phyloP scores from a whole-genome alignment of 1,284 basidiomycete genomes.

The Sanghuangporus baumii region DNA sequence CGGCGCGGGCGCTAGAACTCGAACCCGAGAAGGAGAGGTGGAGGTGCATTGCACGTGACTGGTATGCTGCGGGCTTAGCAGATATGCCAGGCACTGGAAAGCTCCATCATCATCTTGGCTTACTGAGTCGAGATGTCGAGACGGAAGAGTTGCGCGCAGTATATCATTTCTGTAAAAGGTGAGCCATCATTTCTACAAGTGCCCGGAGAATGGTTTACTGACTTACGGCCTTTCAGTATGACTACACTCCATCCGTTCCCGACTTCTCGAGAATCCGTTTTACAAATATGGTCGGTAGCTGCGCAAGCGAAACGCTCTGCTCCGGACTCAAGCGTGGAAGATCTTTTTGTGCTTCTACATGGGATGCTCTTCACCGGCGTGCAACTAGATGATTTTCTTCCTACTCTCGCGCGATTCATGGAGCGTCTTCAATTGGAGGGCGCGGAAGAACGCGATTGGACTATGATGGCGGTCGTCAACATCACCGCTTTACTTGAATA shows the following conservation, averaged over 20 bases:
- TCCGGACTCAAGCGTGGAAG: slow-evolving; percentile 73
- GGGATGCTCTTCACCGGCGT: slow-evolving; percentile 96
- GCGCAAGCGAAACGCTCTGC: slow-evolving; percentile 67
- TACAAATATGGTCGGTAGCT: slow-evolving; percentile 76
- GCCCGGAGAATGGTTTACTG: slow-evolving; percentile 1
- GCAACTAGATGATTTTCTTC: slow-evolving; percentile 85
- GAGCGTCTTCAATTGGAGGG: slow-evolving; percentile 81
- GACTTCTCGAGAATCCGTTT: slow-evolving; percentile 82
- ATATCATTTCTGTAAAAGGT: slow-evolving; percentile 97
- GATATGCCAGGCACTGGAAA: slow-evolving; percentile 90
- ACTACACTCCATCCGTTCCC: slow-evolving; percentile 85
- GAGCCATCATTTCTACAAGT: slow-evolving; percentile 22
- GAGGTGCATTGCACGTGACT: slow-evolving; percentile 85
- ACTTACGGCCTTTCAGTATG: slow-evolving; percentile 46
- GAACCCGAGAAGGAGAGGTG: slow-evolving; percentile 91
- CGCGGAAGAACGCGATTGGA: slow-evolving; percentile 86
- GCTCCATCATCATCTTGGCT: slow-evolving; percentile 91
- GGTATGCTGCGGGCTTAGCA: slow-evolving; percentile 86
- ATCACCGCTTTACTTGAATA: slow-evolving; percentile 84
- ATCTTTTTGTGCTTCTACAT: slow-evolving; percentile 88
- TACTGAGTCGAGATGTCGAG: slow-evolving; percentile 78
- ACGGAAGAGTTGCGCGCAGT: slow-evolving; percentile 82
- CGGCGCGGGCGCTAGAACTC: slow-evolving; percentile 81
- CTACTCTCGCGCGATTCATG: slow-evolving; percentile 77
- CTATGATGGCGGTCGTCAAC: slow-evolving; percentile 90